Conservation (phyloP, 2,329 filamentous ascomycete species). For the Fonsecaea nubica region DNA sequence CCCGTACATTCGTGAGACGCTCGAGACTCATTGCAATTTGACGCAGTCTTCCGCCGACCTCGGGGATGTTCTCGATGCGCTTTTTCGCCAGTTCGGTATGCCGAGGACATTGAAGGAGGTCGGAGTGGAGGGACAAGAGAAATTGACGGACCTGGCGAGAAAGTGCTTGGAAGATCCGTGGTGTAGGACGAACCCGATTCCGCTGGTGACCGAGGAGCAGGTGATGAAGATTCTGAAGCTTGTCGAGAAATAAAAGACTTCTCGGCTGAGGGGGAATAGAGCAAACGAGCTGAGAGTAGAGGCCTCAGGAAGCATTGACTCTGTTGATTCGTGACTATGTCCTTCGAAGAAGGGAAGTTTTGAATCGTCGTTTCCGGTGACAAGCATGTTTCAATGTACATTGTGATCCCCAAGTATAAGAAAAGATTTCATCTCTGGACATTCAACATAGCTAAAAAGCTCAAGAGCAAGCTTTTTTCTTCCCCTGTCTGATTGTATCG, state of each 20-base stretch:
- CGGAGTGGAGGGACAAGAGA: constrained; percentile 26
- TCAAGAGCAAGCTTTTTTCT: too few species aligned
- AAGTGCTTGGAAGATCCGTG: constrained; percentile 27
- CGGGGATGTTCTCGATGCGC: constrained; percentile 30
- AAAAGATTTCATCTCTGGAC: too few species aligned
- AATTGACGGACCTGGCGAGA: constrained; percentile 23
- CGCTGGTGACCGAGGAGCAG: not conserved
- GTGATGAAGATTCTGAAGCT: constrained; percentile 30
- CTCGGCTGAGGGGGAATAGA: not conserved
- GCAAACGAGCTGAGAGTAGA: not conserved
- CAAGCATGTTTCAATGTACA: too few species aligned
- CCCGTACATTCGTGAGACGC: constrained; percentile 25
- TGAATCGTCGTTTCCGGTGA: too few species aligned
- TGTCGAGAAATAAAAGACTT: constrained; percentile 8
- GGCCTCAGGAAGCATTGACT: too few species aligned
- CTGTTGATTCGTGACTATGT: too few species aligned
- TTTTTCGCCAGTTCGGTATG: constrained; percentile 34
- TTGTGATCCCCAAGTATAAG: too few species aligned
- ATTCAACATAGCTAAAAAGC: too few species aligned
- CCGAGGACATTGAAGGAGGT: constrained; percentile 34
- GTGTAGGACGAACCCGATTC: constrained; percentile 12
- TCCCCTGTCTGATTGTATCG: too few species aligned
- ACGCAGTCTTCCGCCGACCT: constrained; percentile 26
- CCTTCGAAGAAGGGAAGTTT: too few species aligned
- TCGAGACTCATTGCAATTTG: constrained; percentile 12